A percentile compares a stretch with the other conserved stretches of the same genome.
phyloP scores from a whole-genome alignment of 441 rosid genomes.

The Jatropha podagrica region DNA sequence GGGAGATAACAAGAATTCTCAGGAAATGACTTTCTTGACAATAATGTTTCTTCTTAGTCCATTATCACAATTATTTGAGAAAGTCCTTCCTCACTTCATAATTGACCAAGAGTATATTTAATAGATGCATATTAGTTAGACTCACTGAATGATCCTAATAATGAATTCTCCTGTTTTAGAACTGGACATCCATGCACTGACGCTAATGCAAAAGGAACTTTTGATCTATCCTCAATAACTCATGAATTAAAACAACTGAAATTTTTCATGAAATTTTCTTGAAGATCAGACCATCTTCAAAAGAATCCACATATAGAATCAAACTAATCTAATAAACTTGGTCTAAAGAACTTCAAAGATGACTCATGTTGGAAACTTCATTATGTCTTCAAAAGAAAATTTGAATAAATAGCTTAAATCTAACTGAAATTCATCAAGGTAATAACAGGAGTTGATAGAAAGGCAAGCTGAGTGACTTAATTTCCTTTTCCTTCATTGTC shows the following conservation, averaged over 20 bases:
- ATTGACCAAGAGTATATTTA: not conserved
- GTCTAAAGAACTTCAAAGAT: not conserved
- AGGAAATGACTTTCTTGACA: not conserved
- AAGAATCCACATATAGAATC: not conserved
- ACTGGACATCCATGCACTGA: not conserved
- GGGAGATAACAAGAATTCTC: not conserved
- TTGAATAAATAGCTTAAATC: not conserved
- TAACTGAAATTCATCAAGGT: not conserved
- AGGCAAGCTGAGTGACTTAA: not conserved
- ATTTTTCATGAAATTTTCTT: not conserved
- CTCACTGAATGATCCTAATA: not conserved
- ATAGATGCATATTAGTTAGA: not conserved
- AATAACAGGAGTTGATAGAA: not conserved
- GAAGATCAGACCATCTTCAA: not conserved
- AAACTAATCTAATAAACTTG: not conserved
- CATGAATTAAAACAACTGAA: not conserved
- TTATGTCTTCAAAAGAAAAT: not conserved
- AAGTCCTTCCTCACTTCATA: not conserved
- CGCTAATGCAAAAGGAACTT: not conserved
- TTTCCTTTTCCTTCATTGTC: not conserved
- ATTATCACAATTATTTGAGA: not conserved
- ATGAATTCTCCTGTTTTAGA: not conserved
- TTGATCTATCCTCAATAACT: not conserved
- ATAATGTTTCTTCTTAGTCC: not conserved
- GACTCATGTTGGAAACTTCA: not conserved